A percentile compares a stretch with the other conserved stretches of the same genome.
Evolutionary conservation across 352 stramenopile species (phyloP).

Genomic region (Poterioochromonas sp.): DNA sequence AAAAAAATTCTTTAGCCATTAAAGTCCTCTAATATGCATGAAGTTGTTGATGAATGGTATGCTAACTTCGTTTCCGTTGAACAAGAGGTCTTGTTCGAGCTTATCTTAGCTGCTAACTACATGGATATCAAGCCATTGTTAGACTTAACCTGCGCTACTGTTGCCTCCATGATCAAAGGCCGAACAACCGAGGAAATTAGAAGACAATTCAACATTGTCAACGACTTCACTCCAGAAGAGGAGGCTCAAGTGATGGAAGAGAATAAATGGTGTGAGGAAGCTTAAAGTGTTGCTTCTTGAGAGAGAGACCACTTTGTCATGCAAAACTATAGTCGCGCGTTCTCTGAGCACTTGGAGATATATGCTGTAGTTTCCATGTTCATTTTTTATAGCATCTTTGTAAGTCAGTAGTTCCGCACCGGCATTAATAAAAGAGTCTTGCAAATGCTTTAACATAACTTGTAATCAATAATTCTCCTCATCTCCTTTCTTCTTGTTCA

Average conservation of each 20-base stretch:
- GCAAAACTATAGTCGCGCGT: too few relatives aligned
- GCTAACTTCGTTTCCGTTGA: slow-evolving; percentile 98
- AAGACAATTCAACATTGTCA: slow-evolving; percentile 98
- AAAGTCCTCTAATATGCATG: slow-evolving; percentile 92
- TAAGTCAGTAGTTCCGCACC: too few relatives aligned
- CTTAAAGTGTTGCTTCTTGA: too few relatives aligned
- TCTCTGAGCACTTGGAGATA: too few relatives aligned
- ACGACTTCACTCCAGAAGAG: slow-evolving; percentile 99
- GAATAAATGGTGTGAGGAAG: slow-evolving; percentile 99
- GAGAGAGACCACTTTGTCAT: too few relatives aligned
- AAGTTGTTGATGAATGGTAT: slow-evolving; percentile 98
- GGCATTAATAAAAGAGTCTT: too few relatives aligned
- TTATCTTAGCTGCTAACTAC: slow-evolving; percentile 99
- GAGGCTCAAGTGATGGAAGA: slow-evolving; percentile 97
- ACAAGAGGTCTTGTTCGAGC: slow-evolving; percentile 97
- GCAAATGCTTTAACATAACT: too few relatives aligned
- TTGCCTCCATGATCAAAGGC: slow-evolving; percentile 73
- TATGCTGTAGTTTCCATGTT: too few relatives aligned
- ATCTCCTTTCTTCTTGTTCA: too few relatives aligned
- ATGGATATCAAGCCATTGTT: slow-evolving; percentile 97
- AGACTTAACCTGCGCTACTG: slow-evolving; percentile 81
- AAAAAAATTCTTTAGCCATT: slow-evolving; percentile 84
- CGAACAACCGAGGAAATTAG: slow-evolving; percentile 99
- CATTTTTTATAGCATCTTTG: too few relatives aligned
- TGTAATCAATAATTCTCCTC: too few relatives aligned